phyloP scores from a whole-genome alignment of 2,329 filamentous ascomycete species.

The Cercospora sp. region DNA sequence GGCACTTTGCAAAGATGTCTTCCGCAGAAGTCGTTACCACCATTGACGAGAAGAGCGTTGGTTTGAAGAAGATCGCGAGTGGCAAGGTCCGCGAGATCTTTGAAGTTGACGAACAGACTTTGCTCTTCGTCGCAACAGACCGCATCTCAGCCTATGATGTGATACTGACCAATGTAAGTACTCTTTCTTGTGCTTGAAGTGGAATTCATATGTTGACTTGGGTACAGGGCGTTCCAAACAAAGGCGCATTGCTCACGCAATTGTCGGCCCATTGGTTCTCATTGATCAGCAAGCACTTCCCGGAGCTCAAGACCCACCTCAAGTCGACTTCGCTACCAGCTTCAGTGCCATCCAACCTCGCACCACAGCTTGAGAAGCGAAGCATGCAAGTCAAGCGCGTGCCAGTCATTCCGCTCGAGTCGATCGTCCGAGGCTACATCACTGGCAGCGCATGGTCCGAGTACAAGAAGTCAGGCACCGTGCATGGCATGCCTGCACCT shows the following conservation, averaged over 20 bases:
- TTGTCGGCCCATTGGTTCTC: slow-evolving; percentile 70
- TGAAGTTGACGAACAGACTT: slow-evolving; percentile 64
- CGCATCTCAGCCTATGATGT: slow-evolving; percentile 96
- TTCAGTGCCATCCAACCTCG: slow-evolving; percentile 43
- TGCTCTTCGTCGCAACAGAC: slow-evolving; percentile 84
- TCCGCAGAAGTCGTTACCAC: slow-evolving; percentile 3
- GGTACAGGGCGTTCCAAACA: slow-evolving; percentile 63
- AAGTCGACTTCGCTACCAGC: slow-evolving; percentile 58
- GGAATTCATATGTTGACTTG: not conserved
- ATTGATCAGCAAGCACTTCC: slow-evolving; percentile 57
- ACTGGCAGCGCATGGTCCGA: slow-evolving; percentile 83
- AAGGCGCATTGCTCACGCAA: slow-evolving; percentile 66
- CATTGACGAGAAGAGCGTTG: slow-evolving; percentile 21
- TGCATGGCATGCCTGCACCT: slow-evolving; percentile 73
- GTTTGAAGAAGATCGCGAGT: slow-evolving; percentile 53
- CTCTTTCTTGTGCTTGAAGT: not conserved
- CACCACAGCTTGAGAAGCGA: slow-evolving; percentile 55
- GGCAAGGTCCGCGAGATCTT: slow-evolving; percentile 84
- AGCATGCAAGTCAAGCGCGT: slow-evolving; percentile 76
- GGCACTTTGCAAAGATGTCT: slow-evolving; percentile 7
- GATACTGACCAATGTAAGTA: slow-evolving; percentile 71
- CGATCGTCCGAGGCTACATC: slow-evolving; percentile 86
- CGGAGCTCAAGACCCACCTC: slow-evolving; percentile 63
- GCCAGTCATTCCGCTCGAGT: slow-evolving; percentile 75
- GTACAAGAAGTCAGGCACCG: slow-evolving; percentile 70